Evolutionary conservation across 139 green algal genomes (phyloP), one percentile per base, ranked within the genome.

Genomic region (Zygnema circumcarinatum): DNA sequence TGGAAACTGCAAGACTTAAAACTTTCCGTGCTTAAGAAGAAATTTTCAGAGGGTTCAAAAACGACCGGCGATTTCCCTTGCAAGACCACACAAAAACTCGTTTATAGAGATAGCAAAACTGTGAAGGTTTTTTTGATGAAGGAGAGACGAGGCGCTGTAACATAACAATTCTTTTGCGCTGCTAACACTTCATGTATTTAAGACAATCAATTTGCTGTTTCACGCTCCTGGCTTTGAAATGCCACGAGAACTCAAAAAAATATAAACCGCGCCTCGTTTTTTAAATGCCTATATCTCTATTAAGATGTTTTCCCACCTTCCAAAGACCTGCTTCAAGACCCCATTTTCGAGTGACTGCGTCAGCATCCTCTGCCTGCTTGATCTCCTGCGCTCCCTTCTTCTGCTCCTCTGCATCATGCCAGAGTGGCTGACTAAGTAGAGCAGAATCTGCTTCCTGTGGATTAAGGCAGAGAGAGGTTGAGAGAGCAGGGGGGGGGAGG

Each of bases 1-100:
- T 31, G 62, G 0, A 74, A 1, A 20, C 35, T 16, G 0, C 16
- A 35, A 35, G 68, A 76, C 92, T 96, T 42, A 96, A 90, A 35
- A 96, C 93, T 90, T 98, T 95, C 53, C 54, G 29, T 72, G 54
- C 54, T 33, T 72, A 72, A 72, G 54, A 72, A 72, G 54, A 25
- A 25, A 72, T 72, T 72, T 72, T 29, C 29, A 29, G 29, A 72
- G 54, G 54, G 29, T 72, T 29, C n/a, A n/a, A n/a, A n/a, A n/a
- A n/a, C n/a, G n/a, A n/a, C n/a, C n/a, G n/a, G n/a, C n/a, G n/a
- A n/a, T n/a, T n/a, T n/a, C n/a, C n/a, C n/a, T n/a, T n/a, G n/a
- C n/a, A n/a, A n/a, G n/a, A n/a, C n/a, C n/a, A n/a, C n/a, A n/a
- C n/a, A n/a, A n/a, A n/a, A n/a, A n/a, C n/a, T n/a, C n/a, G n/a